Evolutionary conservation across 306 rosid genomes (phyloP), one percentile per base, ranked within the genome.

Genomic region (Acmispon strigosus): DNA sequence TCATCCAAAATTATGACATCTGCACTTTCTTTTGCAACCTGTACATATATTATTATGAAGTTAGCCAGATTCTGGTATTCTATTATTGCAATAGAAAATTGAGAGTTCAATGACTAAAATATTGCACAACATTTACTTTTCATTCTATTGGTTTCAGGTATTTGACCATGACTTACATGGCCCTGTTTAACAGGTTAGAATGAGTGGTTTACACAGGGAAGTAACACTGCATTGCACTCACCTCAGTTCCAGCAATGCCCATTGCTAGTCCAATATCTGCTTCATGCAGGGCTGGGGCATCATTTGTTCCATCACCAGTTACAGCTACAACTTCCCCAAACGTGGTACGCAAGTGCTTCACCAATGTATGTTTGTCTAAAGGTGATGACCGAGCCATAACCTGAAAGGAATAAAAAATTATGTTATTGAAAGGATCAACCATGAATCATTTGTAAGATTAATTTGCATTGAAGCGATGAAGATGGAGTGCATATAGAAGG

Each of bases 171-270:
- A 27, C 8, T 52, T 29, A 29, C 17, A 24, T n/a, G 43, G 10
- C 58, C 44, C 14, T 7, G 12, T 48, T 48, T 66, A 49, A 48
- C 49, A 43, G 16, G 16, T 4, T 7, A 55, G 48, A 71, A 48
- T 48, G 53, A 19, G 32, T 20, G 69, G 5, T 62, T 53, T 16
- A 10, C 42, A 22, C 42, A 56, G 22, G 47, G 64, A 47, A 32
- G 8, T 32, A 83, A 61, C 47, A 29, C 14, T 6, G 43, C 19
- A 68, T 34, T 43, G 41, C 69, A 59, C 95, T 76, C 79, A 87
- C 99, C 86, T 94, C 99, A 67, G 99, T 94, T 67, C 99, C 99
- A 42, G 97, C 97, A 49, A 94, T 91, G 39, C 99, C 99, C 99
- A 94, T 94, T 72, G 99, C 99, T 47, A 94, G 86, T 80, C 99